phyloP scores from a whole-genome alignment of 345 rosid genomes.

The Pugionium cornutum region DNA sequence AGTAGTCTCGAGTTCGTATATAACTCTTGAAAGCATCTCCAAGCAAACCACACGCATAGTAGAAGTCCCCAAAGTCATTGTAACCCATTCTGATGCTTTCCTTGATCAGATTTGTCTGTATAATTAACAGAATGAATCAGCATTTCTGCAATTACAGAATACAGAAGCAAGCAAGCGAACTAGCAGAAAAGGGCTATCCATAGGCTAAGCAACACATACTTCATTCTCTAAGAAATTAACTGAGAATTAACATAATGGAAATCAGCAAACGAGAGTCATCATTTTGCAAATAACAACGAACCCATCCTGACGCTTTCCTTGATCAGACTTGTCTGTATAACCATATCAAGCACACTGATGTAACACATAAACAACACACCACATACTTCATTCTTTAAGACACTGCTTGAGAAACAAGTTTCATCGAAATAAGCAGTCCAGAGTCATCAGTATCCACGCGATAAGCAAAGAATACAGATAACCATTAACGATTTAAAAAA shows the following conservation, averaged over 20 bases:
- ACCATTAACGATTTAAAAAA: not conserved
- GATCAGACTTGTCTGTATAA: conserved; percentile 85
- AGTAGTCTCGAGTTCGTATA: conserved; percentile 89
- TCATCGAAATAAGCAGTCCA: too few species aligned
- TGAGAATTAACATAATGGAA: not conserved
- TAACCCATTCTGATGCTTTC: conserved; percentile 99
- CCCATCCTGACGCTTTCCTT: conserved; percentile 99
- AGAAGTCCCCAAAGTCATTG: conserved; percentile 95
- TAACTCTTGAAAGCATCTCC: conserved; percentile 93
- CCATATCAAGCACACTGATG: too few species aligned
- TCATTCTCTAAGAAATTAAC: not conserved
- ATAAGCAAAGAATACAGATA: not conserved
- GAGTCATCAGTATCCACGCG: not conserved
- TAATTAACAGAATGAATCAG: conserved; percentile 17
- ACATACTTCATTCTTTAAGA: conserved; percentile 1
- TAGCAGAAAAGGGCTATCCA: not conserved
- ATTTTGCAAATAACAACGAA: conserved; percentile 12
- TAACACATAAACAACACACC: conserved; percentile 9
- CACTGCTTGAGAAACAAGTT: not conserved
- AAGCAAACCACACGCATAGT: conserved; percentile 81
- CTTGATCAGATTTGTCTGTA: conserved; percentile 95
- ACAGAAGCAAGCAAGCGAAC: conserved; percentile 3
- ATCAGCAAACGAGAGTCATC: not conserved
- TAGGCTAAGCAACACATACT: conserved; percentile 10
- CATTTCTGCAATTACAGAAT: not conserved